Conservation (phyloP, 495 filamentous ascomycete genomes). For the Hyphodiscus hymeniophilus region DNA sequence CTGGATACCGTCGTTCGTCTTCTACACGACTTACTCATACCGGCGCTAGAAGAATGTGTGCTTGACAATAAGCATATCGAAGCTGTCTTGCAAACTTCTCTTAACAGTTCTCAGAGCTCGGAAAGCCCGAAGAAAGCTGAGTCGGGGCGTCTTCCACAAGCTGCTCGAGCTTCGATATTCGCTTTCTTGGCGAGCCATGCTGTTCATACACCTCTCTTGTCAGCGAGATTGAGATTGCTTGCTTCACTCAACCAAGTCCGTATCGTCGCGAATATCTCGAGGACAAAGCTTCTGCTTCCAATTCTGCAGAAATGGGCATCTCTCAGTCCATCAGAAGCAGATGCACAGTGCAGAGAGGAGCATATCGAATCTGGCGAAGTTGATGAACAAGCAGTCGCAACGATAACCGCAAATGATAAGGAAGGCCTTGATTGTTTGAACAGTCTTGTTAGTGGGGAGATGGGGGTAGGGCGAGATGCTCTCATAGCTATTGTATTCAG, state of each 20-base stretch:
- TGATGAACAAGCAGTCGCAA: slow-evolving; percentile 50
- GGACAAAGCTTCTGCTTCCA: slow-evolving; percentile 63
- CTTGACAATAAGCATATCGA: slow-evolving; percentile 61
- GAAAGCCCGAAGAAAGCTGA: slow-evolving; percentile 34
- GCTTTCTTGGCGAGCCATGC: slow-evolving; percentile 70
- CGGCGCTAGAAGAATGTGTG: slow-evolving; percentile 72
- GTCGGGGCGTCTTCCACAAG: slow-evolving; percentile 48
- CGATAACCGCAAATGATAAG: slow-evolving; percentile 57
- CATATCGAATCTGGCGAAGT: slow-evolving; percentile 49
- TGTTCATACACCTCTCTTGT: slow-evolving; percentile 53
- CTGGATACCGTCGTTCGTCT: slow-evolving; percentile 48
- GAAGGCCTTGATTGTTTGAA: slow-evolving; percentile 56
- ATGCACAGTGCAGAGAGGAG: slow-evolving; percentile 37
- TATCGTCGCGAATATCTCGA: slow-evolving; percentile 55
- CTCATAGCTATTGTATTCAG: slow-evolving; percentile 54
- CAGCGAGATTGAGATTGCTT: slow-evolving; percentile 61
- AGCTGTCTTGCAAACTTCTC: slow-evolving; percentile 49
- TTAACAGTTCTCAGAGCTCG: slow-evolving; percentile 32
- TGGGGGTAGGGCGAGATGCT: slow-evolving; percentile 32
- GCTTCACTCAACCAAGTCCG: slow-evolving; percentile 60
- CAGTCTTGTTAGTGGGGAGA: slow-evolving; percentile 39
- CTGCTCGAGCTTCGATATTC: slow-evolving; percentile 54
- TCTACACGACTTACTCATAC: slow-evolving; percentile 54
- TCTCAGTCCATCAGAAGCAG: slow-evolving; percentile 32
- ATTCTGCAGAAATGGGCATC: slow-evolving; percentile 56